Conservation (phyloP, 345 rosid species). For the Salix koriyanagi region DNA sequence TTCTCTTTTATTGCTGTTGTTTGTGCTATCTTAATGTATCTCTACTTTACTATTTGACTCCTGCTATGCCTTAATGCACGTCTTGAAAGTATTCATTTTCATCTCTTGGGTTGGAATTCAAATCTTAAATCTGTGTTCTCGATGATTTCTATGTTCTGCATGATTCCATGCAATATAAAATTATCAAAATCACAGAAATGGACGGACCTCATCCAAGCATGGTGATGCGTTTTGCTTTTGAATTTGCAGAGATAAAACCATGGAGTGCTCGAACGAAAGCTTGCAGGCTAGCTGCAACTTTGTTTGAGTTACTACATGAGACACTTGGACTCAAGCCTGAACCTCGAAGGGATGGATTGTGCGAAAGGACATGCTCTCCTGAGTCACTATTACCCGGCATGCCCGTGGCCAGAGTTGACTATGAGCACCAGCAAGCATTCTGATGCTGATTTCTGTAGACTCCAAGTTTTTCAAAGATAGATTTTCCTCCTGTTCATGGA, state of each 20-base stretch:
- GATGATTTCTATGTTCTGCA: not conserved
- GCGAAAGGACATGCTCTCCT: constrained; percentile 1
- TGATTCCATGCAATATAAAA: not conserved
- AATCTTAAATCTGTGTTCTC: not conserved
- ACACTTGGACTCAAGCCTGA: constrained; percentile 15
- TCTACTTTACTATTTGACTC: no score
- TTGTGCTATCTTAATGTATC: no score
- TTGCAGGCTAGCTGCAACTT: not conserved
- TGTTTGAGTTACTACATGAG: constrained; percentile 16
- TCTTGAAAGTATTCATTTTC: no score
- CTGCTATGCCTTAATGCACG: not conserved
- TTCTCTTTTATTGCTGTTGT: not conserved
- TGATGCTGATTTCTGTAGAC: constrained; percentile 17
- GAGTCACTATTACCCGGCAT: constrained; percentile 24
- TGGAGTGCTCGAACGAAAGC: constrained; percentile 5
- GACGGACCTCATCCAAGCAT: not conserved
- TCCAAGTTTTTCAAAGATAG: constrained; percentile 21
- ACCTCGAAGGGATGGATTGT: constrained; percentile 13
- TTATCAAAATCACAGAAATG: not conserved
- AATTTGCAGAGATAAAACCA: constrained; percentile 6
- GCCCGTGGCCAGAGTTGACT: constrained; percentile 16
- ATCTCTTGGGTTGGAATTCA: not conserved
- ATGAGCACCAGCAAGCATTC: constrained; percentile 10
- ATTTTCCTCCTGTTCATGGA: constrained; percentile 13
- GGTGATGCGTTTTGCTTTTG: not conserved